Evolutionary conservation across 257 asterid species (phyloP).

Genomic region (Buddleja alternifolia): DNA sequence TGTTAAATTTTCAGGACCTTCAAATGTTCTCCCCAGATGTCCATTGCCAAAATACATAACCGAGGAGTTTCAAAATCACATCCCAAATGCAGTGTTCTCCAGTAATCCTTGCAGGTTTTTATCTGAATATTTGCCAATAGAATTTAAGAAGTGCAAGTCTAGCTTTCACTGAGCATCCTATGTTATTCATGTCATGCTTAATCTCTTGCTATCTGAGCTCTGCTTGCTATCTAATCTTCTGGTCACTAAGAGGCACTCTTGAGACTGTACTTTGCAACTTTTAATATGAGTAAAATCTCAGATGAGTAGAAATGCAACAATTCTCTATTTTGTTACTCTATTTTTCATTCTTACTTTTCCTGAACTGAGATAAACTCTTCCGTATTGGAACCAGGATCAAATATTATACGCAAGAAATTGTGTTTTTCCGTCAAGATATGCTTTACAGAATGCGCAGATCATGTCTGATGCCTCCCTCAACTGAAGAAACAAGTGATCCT

Average conservation of each 20-base stretch:
- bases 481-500: constrained; percentile 89
- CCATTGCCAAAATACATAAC: constrained; percentile 80
- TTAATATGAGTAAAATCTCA: constrained; percentile 1
- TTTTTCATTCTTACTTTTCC: neutral
- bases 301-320: neutral
- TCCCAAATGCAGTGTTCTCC: constrained; percentile 74
- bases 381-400: constrained; percentile 64
- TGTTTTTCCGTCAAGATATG: constrained; percentile 93
- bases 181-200: constrained; percentile 2
- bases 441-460: constrained; percentile 95
- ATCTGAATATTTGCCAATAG: constrained; percentile 22
- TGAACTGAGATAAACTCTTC: constrained; percentile 21
- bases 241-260: constrained; percentile 24
- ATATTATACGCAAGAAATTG: constrained; percentile 89
- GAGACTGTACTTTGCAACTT: neutral
- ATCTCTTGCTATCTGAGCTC: constrained; percentile 20
- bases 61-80: constrained; percentile 71
- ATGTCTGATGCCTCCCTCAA: constrained; percentile 84
- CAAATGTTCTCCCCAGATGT: constrained; percentile 83
- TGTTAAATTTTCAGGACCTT: constrained; percentile 66
- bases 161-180: constrained; percentile 2
- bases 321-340: constrained; percentile 8
- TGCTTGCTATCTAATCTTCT: constrained; percentile 7
- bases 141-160: neutral
- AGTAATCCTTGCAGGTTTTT: constrained; percentile 96